Evolutionary conservation across 2,329 filamentous ascomycete species (phyloP).

Genomic region (Gyromitra esculenta): DNA sequence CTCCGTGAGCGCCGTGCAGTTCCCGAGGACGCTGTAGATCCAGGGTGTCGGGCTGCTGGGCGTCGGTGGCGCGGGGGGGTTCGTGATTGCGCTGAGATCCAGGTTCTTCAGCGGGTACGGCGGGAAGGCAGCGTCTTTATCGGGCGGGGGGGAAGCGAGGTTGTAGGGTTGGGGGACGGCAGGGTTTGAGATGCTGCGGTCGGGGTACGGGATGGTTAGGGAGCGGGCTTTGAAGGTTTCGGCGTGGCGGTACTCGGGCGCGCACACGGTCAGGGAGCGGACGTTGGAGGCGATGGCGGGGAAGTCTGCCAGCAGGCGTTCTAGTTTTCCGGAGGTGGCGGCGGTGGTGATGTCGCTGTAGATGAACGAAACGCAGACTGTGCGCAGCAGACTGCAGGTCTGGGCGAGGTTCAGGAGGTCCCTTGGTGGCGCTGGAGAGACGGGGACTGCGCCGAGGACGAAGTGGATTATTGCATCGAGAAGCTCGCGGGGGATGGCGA

Average conservation of each 20-base stretch:
- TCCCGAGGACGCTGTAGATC: neutral
- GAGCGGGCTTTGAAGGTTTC: neutral
- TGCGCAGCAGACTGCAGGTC: neutral
- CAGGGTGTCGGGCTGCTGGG: neutral
- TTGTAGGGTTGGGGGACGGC: too few relatives aligned
- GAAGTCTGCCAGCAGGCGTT: constrained; percentile 1
- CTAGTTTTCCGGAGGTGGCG: neutral
- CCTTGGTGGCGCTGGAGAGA: neutral
- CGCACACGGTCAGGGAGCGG: neutral
- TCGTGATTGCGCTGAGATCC: neutral
- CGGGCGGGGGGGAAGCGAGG: neutral
- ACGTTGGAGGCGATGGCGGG: neutral
- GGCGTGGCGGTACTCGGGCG: neutral
- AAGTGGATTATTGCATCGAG: neutral
- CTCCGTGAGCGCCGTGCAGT: neutral
- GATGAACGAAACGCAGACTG: neutral
- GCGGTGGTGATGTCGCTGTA: neutral
- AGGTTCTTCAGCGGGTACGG: neutral
- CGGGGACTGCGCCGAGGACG: neutral
- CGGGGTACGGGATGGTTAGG: neutral
- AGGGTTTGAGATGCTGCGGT: too few relatives aligned
- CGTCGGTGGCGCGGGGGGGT: neutral
- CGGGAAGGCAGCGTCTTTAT: neutral
- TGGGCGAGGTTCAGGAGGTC: constrained; percentile 11
- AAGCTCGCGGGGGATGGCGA: constrained; percentile 1